Evolutionary conservation across 371 early-diverging fungal species (phyloP), one percentile per base, ranked within the genome.

Genomic region (Saksenaea oblongispora): DNA sequence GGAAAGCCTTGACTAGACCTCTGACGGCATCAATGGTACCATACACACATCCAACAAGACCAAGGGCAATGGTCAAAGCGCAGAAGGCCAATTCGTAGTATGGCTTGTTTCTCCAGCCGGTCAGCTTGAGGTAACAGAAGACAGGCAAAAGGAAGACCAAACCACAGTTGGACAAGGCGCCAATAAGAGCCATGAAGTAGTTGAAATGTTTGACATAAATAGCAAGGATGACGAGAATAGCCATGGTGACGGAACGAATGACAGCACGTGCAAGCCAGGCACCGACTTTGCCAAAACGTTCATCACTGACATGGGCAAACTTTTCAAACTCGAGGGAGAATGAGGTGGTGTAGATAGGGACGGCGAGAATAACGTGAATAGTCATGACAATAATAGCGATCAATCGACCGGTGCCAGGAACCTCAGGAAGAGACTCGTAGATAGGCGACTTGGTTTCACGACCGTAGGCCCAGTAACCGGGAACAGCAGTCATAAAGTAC

Each of bases 391-490:
- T 84, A 56, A 89, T 85, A 31, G 92, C 82, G 36, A 84, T 70
- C 9, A 77, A 79, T 14, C 84, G 75, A 18, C 83, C 74, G 17
- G 84, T 66, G 9, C 88, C 61, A 13, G 88, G 87, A 1, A 85
- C 87, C 7, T 70, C 55, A 18, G 87, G 86, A 24, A 95, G 72
- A 64, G 83, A 89, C 58, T 81, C 62, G 63, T 91, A 85, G 42
- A 95, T 87, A 26, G 94, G 94, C 10, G 90, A 89, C 58, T 72
- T 60, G 27, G 89, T 87, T 9, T 56, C 42, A 44, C 85, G 79
- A 55, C 94, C 95, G 72, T 88, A 95, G 27, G 90, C 84, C 41
- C 82, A 85, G 61, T 95, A 95, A 26, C 91, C 93, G 18, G 89
- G 83, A 28, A 78, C 70, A 34, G 90, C 89, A 53, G 91, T 91